Evolutionary conservation across 495 filamentous ascomycete species (phyloP).

Genomic region (Penicillium ochrochloron): DNA sequence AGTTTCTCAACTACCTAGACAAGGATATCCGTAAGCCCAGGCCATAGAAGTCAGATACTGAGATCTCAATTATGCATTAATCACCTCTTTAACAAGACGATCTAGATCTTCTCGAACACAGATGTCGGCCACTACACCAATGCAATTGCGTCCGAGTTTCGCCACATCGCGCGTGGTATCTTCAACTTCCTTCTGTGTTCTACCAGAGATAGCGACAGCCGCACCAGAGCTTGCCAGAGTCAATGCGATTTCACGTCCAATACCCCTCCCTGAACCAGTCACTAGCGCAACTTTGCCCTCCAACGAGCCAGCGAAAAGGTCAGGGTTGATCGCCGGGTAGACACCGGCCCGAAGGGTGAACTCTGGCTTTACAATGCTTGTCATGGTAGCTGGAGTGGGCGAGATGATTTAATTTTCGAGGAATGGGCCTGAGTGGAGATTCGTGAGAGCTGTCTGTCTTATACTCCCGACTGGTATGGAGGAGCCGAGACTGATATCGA

Average conservation of each 20-base stretch:
- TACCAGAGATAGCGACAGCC: slow-evolving; percentile 54
- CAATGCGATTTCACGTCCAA: slow-evolving; percentile 70
- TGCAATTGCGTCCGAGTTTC: neutral
- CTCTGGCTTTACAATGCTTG: neutral
- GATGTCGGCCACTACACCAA: neutral
- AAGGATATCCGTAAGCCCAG: neutral
- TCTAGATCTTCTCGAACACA: neutral
- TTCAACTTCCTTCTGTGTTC: neutral
- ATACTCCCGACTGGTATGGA: neutral
- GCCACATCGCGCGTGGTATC: slow-evolving; percentile 1
- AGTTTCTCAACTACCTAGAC: slow-evolving; percentile 1
- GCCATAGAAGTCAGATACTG: neutral
- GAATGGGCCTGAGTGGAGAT: neutral
- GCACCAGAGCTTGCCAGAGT: slow-evolving; percentile 72
- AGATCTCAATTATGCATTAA: neutral
- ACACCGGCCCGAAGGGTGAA: neutral
- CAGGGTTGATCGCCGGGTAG: neutral
- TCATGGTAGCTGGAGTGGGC: neutral
- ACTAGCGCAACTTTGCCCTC: slow-evolving; percentile 63
- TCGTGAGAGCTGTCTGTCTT: neutral
- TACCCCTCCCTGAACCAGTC: slow-evolving; percentile 72
- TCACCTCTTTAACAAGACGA: neutral
- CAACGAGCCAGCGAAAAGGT: neutral
- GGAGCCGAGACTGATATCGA: neutral
- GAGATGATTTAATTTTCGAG: neutral